A percentile compares a stretch with the other conserved stretches of the same genome.
Evolutionary conservation across 2,329 filamentous ascomycete species (phyloP).

Genomic region (Cucurbitaria berberidis): DNA sequence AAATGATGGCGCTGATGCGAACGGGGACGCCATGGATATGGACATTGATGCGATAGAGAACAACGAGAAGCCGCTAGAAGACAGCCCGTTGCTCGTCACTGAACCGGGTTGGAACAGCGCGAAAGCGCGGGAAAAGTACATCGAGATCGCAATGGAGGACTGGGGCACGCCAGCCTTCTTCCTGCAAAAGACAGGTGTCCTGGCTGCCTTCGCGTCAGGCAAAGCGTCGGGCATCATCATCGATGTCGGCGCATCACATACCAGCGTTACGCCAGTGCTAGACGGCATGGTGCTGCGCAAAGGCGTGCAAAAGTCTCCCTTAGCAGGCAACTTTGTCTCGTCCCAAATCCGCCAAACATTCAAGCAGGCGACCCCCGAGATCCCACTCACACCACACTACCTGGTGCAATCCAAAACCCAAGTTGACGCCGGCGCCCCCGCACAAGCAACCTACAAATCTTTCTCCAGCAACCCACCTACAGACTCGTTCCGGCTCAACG

Average conservation of each 20-base stretch:
- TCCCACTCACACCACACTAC: constrained; percentile 83
- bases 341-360: constrained; percentile 85
- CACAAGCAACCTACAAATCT: constrained; percentile 75
- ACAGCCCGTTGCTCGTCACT: constrained; percentile 91
- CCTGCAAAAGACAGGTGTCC: constrained; percentile 84
- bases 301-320: constrained; percentile 79
- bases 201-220: constrained; percentile 89
- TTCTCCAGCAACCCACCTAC: constrained; percentile 67
- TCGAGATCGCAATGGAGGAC: constrained; percentile 95
- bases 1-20: constrained; percentile 68
- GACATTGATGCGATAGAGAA: constrained; percentile 66
- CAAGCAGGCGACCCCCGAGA: constrained; percentile 68
- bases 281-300: constrained; percentile 94
- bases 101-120: constrained; percentile 90
- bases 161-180: constrained; percentile 97
- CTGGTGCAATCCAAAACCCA: constrained; percentile 85
- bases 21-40: constrained; percentile 60
- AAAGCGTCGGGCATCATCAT: constrained; percentile 93
- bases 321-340: constrained; percentile 89
- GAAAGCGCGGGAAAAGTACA: constrained; percentile 90
- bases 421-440: constrained; percentile 82
- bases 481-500: constrained; percentile 77
- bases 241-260: constrained; percentile 87
- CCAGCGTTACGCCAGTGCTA: constrained; percentile 87
- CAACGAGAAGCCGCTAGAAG: constrained; percentile 76